Evolutionary conservation across 352 stramenopile species (phyloP).

Genomic region (Peronospora belbahrii): DNA sequence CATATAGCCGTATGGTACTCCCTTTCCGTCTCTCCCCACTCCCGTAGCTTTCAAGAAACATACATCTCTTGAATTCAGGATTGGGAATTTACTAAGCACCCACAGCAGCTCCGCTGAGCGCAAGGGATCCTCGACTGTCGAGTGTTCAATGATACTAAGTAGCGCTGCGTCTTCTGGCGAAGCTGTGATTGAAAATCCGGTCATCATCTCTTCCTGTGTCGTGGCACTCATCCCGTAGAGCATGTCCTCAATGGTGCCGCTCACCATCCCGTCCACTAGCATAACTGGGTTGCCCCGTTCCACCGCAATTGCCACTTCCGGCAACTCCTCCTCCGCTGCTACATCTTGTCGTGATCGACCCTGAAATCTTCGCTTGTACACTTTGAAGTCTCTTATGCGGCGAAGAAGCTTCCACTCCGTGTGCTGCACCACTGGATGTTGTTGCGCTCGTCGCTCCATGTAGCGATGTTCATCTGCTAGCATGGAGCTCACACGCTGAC

Average conservation of each 20-base stretch:
- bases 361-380: constrained; percentile 27
- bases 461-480: constrained; percentile 30
- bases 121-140: constrained; percentile 27
- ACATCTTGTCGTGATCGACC: constrained; percentile 18
- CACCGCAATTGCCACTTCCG: constrained; percentile 13
- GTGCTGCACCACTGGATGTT: constrained; percentile 25
- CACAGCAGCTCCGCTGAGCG: constrained; percentile 35
- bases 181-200: constrained; percentile 21
- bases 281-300: constrained; percentile 28
- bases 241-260: constrained; percentile 32
- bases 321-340: constrained; percentile 19
- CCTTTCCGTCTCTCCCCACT: constrained; percentile 22
- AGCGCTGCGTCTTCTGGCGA: constrained; percentile 22
- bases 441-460: constrained; percentile 9
- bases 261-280: constrained; percentile 27
- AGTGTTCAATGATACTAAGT: constrained; percentile 27
- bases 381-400: constrained; percentile 28
- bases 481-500: constrained; percentile 18
- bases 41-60: constrained; percentile 39
- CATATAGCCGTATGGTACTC: constrained; percentile 33
- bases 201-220: constrained; percentile 28
- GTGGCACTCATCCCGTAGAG: constrained; percentile 32
- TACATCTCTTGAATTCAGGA: constrained; percentile 30
- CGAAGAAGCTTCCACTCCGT: constrained; percentile 40
- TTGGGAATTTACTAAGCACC: constrained; percentile 27